Evolutionary conservation across 2,329 filamentous ascomycete species (phyloP), one percentile per base, ranked within the genome.

Genomic region (Fusarium sp.): DNA sequence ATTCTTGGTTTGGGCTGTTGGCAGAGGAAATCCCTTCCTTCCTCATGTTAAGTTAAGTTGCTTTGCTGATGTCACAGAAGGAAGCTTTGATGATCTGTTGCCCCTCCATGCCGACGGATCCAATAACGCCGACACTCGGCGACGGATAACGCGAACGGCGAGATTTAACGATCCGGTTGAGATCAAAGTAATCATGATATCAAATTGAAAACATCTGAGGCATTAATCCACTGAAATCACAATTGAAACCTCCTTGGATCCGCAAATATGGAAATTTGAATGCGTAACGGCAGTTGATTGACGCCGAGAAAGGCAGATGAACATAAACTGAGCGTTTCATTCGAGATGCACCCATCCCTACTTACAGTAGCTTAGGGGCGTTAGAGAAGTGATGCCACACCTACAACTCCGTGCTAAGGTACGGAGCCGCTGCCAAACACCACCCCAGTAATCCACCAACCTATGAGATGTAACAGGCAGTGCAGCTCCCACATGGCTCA

Each of bases 361-460:
- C 45, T 33, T 13, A 33, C 31, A 14, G 33, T 33, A 49, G 55
- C 35, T 55, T 41, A 55, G 52, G 54, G 64, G 47, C n/a, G 58
- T 69, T 20, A 22, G 36, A 64, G 22, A 62, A 70, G 60, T 47
- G 62, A 66, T 57, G 69, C 62, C 45, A 55, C 55, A 49, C 41
- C 33, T 36, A 38, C 56, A 42, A 48, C 24, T 28, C 24, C 8
- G 42, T 58, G 14, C 56, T 58, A 51, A 66, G 31, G 71, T 69
- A 76, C 74, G 74, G 75, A 77, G 75, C 74, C 74, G 75, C 73
- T 77, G 72, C 72, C 61, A 71, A 69, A 64, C 59, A 58, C 64
- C 64, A 69, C 52, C 67, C 72, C 65, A 69, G 74, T 45, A 64
- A 59, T 73, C 72, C 69, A 59, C 73, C 70, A 71, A 59, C 66